Base-by-base conservation (phyloP, 2,329 filamentous ascomycete genomes). In the Diaporthe vexans region DNA sequence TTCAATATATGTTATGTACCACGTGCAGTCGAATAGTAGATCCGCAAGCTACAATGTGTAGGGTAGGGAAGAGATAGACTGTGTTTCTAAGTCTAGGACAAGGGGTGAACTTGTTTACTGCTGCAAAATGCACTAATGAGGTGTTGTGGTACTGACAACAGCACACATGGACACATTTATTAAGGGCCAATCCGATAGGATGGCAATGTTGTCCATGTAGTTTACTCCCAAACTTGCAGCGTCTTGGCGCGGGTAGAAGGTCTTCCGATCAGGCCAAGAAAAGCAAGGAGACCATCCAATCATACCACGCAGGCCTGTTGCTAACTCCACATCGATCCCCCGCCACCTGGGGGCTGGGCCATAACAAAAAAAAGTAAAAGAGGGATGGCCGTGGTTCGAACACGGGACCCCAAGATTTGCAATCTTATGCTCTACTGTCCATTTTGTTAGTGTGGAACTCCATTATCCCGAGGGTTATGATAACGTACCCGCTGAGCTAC, bases 361-460 rank as follows among this genome's bases (percentile, higher is more conserved):
- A 3, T 3, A 43, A 9, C 7, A 9, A 48, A 48, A 48, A n/a
- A 21, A 9, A 1, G 19, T 4, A 11, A 51, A n/a, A n/a, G 24
- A 51, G 46, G 2, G n/a, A 9, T 1, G 9, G 10, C 46, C 46
- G 46, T 51, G 46, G 21, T 11, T 51, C 46, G 46, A 51, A 24
- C 46, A 51, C 46, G 46, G 46, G 46, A 51, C 46, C 21, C 21
- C 46, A 51, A 51, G 46, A 51, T 51, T 59, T 59, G 57, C 57
- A 59, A 59, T 59, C 59, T 48, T 63, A 63, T 63, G 59, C 59
- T 63, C 35, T 61, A 43, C n/a, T n/a, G n/a, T n/a, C n/a, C n/a
- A n/a, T n/a, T n/a, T n/a, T n/a, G n/a, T n/a, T n/a, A n/a, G n/a
- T n/a, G n/a, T n/a, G n/a, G n/a, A n/a, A n/a, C n/a, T n/a, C n/a